Conservation (phyloP, 1,139 yeast genomes). For the Saccharomycopsis crataegensis region DNA sequence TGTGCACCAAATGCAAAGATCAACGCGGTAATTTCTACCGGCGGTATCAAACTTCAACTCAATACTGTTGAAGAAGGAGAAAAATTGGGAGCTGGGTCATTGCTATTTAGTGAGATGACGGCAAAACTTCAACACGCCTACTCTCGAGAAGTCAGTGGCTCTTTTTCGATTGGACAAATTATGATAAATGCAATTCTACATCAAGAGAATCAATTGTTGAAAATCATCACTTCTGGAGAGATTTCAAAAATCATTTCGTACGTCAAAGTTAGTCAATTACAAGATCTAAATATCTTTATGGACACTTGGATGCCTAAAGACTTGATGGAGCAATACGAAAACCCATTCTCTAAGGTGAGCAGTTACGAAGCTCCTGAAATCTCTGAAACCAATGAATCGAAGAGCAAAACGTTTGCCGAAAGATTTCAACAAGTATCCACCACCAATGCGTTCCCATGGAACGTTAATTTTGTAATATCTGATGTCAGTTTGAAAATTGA, state of each 20-base stretch:
- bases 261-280: conserved; percentile 75
- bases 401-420: conserved; percentile 35
- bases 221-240: conserved; percentile 44
- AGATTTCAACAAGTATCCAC: conserved; percentile 55
- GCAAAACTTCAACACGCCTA: conserved; percentile 84
- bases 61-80: conserved; percentile 41
- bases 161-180: conserved; percentile 48
- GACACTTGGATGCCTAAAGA: conserved; percentile 71
- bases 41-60: conserved; percentile 52
- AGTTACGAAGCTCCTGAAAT: too few species aligned
- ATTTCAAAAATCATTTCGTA: conserved; percentile 54
- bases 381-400: conserved; percentile 1
- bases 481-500: conserved; percentile 55
- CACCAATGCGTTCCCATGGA: conserved; percentile 71
- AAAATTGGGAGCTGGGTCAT: conserved; percentile 35
- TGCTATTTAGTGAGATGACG: conserved; percentile 44
- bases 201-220: conserved; percentile 32
- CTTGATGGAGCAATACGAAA: background rate
- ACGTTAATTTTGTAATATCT: conserved; percentile 48
- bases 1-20: conserved; percentile 94
- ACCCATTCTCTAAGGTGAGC: background rate
- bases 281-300: conserved; percentile 72
- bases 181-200: conserved; percentile 36
- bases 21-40: conserved; percentile 73
- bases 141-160: conserved; percentile 83